phyloP scores from a whole-genome alignment of 352 stramenopile species.

The Pythium scleroteichum region DNA sequence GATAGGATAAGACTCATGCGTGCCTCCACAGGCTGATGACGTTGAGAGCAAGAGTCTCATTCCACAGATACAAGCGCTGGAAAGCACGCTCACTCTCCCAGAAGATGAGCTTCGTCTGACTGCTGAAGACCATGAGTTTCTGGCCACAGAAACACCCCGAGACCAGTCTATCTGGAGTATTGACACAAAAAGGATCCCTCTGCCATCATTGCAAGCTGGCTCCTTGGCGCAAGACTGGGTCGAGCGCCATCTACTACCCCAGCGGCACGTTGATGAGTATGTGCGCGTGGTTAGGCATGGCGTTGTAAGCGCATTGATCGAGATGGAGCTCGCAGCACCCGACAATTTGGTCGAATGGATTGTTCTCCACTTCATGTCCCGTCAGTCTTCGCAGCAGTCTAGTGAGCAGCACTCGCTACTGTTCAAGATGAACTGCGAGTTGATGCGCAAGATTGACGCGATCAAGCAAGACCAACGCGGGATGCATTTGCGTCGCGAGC shows the following conservation, averaged over 20 bases:
- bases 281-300: conserved; percentile 39
- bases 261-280: conserved; percentile 51
- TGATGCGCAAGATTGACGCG: conserved; percentile 51
- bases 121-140: conserved; percentile 40
- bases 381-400: not conserved
- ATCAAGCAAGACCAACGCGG: conserved; percentile 43
- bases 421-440: conserved; percentile 66
- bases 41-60: conserved; percentile 53
- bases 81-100: conserved; percentile 41
- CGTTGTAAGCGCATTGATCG: conserved; percentile 41
- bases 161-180: conserved; percentile 59
- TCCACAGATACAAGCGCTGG: conserved; percentile 32
- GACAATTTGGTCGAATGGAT: conserved; percentile 48
- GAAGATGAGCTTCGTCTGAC: conserved; percentile 38
- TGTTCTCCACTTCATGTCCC: conserved; percentile 36
- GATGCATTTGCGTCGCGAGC: conserved; percentile 40
- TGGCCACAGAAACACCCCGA: conserved; percentile 31
- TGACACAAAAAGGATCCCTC: conserved; percentile 30
- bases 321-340: conserved; percentile 40
- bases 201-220: conserved; percentile 8
- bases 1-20: too few relatives aligned
- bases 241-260: conserved; percentile 19
- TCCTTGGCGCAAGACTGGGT: conserved; percentile 22
- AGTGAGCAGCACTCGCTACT: conserved; percentile 27
- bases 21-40: conserved; percentile 32